These are phyloP conservation scores for Sordaria brevicollis DNA, from an alignment of 495 filamentous ascomycete genomes.

Conservation along the genomic window DNA sequence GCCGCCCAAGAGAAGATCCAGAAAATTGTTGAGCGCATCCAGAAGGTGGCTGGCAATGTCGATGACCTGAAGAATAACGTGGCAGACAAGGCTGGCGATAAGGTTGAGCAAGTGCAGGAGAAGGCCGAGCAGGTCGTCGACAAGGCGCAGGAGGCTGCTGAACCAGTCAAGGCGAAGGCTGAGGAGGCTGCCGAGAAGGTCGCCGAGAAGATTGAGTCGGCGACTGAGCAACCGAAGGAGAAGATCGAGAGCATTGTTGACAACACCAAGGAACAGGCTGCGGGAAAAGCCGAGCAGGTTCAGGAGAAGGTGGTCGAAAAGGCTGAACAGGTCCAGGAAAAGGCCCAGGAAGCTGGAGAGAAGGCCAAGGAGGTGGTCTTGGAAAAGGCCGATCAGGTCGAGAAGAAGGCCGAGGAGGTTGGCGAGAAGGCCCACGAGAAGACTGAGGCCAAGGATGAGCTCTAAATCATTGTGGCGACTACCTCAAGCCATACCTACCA, in stretches of 20 bases:
- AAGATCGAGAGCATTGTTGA: neutral
- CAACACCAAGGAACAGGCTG: neutral
- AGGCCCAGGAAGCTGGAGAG: neutral
- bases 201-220: neutral
- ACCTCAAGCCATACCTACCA: neutral
- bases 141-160: neutral
- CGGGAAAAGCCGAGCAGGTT: neutral
- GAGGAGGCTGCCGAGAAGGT: neutral
- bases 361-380: neutral
- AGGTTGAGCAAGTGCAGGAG: neutral
- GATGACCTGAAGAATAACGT: neutral
- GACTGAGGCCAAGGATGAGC: neutral
- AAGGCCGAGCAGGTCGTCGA: neutral
- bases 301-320: neutral
- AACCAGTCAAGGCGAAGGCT: conserved; percentile 4
- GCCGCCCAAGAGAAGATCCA: neutral
- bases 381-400: neutral
- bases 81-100: neutral
- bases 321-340: neutral
- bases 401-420: neutral
- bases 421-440: neutral
- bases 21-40: neutral
- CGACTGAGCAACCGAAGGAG: neutral
- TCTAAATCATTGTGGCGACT: neutral
- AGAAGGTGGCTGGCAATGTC: neutral